Evolutionary conservation across 495 filamentous ascomycete species (phyloP).

Genomic region (Penicillium canariense): DNA sequence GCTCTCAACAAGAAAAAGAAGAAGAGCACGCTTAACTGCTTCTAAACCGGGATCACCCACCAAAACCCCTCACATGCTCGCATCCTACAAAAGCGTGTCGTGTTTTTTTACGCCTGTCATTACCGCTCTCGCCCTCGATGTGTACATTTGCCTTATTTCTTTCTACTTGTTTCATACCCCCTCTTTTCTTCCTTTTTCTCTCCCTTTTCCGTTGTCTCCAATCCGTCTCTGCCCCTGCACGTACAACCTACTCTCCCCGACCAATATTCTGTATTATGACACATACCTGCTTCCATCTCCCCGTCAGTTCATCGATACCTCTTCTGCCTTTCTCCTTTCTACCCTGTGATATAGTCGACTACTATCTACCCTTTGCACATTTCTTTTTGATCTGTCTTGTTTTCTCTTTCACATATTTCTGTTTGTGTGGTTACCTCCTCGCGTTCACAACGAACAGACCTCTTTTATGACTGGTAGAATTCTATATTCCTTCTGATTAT

Average conservation of each 20-base stretch:
- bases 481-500: conserved; percentile 6
- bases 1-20: conserved; percentile 90
- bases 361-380: conserved; percentile 1
- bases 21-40: conserved; percentile 95
- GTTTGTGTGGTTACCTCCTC: conserved; percentile 7
- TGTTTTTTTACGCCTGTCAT: conserved; percentile 15
- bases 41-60: conserved; percentile 45
- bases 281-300: conserved; percentile 21
- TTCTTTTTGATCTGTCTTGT: conserved; percentile 15
- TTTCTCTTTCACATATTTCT: conserved; percentile 24
- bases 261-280: conserved; percentile 53
- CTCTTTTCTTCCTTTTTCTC: conserved; percentile 14
- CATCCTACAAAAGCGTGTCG: conserved; percentile 11
- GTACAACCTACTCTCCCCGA: conserved; percentile 23
- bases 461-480: conserved; percentile 26
- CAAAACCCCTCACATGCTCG: neutral
- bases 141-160: conserved; percentile 18
- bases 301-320: conserved; percentile 30
- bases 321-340: conserved; percentile 17
- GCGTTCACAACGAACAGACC: conserved; percentile 8
- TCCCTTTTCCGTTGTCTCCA: conserved; percentile 25
- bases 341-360: conserved; percentile 6
- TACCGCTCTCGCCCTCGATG: conserved; percentile 16
- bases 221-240: neutral
- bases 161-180: conserved; percentile 28